Evolutionary conservation across 1,284 basidiomycete genomes (phyloP).

Genomic region (Melampsora americana): DNA sequence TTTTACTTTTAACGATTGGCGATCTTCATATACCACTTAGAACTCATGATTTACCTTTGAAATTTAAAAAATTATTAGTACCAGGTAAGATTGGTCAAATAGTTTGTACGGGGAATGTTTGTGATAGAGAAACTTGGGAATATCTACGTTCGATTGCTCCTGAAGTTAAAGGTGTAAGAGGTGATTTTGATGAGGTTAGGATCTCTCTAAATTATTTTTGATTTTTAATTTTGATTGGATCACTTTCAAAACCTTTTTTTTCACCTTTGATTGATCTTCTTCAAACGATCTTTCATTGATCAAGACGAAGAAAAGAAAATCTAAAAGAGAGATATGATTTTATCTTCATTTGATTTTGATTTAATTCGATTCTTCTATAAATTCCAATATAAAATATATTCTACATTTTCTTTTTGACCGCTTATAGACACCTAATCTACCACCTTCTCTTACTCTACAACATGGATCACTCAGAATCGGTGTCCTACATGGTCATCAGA

Average conservation of each 20-base stretch:
- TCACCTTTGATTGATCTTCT: background rate
- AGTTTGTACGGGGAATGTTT: conserved; percentile 94
- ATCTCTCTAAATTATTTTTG: no score
- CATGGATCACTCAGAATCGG: conserved; percentile 89
- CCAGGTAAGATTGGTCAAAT: conserved; percentile 98
- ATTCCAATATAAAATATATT: background rate
- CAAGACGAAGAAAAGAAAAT: background rate
- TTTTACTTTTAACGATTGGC: conserved; percentile 87
- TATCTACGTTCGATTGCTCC: conserved; percentile 95
- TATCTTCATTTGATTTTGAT: background rate
- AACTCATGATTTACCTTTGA: conserved; percentile 81
- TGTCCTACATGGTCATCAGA: conserved; percentile 90
- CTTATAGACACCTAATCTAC: conserved; percentile 66
- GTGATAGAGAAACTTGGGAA: conserved; percentile 94
- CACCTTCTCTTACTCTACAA: conserved; percentile 74
- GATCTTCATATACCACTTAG: conserved; percentile 89
- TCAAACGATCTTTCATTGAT: no score
- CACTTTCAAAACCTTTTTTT: conserved; percentile 4
- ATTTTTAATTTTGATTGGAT: no score
- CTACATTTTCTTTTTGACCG: conserved; percentile 22
- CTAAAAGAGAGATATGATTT: background rate
- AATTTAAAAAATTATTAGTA: conserved; percentile 95
- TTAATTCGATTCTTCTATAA: background rate
- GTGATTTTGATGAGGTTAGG: conserved; percentile 90
- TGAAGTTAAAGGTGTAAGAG: conserved; percentile 85